Evolutionary conservation across 192 early-diverging fungal species (phyloP).

Genomic region (Pilobolus umbonatus): DNA sequence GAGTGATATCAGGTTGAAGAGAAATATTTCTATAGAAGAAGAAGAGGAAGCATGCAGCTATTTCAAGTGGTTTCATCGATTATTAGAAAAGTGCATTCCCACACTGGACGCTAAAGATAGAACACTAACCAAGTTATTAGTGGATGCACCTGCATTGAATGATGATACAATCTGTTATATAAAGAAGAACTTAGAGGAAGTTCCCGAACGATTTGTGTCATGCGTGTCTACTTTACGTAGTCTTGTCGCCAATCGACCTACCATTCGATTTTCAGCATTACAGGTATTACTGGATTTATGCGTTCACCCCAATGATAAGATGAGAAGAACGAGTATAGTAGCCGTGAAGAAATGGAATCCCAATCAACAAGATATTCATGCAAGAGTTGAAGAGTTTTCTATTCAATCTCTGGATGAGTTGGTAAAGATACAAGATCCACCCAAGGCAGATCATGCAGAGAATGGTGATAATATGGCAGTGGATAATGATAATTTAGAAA

Average conservation of each 20-base stretch:
- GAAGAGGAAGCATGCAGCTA: constrained; percentile 34
- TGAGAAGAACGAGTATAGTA: constrained; percentile 56
- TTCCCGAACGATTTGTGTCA: constrained; percentile 35
- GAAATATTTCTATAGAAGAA: background rate
- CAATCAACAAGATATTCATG: constrained; percentile 41
- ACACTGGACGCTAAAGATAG: constrained; percentile 64
- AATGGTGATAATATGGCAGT: background rate
- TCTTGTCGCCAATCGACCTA: constrained; percentile 51
- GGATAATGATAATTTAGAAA: constrained; percentile 7
- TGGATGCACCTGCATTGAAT: constrained; percentile 74
- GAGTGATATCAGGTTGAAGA: constrained; percentile 8
- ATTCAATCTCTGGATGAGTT: constrained; percentile 22
- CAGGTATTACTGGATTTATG: constrained; percentile 53
- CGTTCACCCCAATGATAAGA: constrained; percentile 38
- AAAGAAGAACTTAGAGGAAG: constrained; percentile 30
- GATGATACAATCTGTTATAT: constrained; percentile 56
- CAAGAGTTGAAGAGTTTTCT: constrained; percentile 46
- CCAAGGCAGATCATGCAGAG: constrained; percentile 7
- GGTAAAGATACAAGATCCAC: constrained; percentile 3
- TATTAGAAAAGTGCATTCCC: constrained; percentile 34
- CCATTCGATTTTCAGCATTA: constrained; percentile 49
- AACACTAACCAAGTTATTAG: constrained; percentile 64
- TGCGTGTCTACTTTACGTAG: constrained; percentile 57
- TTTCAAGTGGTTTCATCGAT: constrained; percentile 28
- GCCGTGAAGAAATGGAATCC: constrained; percentile 54